Evolutionary conservation across 2,329 filamentous ascomycete species (phyloP), one percentile per base, ranked within the genome.

Genomic region (Colletotrichum sp.): DNA sequence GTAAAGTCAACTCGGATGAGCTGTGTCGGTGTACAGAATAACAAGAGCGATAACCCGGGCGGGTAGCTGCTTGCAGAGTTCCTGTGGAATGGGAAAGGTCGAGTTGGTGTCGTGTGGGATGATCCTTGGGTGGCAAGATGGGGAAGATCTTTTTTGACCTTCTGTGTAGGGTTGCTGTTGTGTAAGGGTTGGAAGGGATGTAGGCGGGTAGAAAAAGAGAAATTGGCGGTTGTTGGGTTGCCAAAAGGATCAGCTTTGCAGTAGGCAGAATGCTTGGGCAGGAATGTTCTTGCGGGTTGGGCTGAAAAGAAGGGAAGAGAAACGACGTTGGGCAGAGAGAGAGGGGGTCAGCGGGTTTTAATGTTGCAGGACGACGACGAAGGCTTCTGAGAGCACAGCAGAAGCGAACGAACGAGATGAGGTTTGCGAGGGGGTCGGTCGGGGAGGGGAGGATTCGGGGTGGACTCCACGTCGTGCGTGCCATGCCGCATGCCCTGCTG

Each of bases 301-400:
- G 84, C 83, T 80, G 83, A 81, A 81, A 82, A 80, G 81, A 79
- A 82, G 80, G 79, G 80, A 82, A 80, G 79, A 81, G 78, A 80
- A 80, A 70, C 76, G 76, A 73, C 80, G 81, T 85, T 83, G 84
- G 84, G 84, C 83, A 84, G 81, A 63, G 69, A 80, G 80, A 82
- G 81, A 82, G 84, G 84, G 83, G 83, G 81, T 79, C 79, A 81
- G 81, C 81, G 83, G 83, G 81, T 85, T 86, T 86, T 86, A 85
- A 85, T 84, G 75, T 78, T 77, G 75, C 77, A 73, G 75, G 62
- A 72, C 59, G 69, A 76, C 32, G 73, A 60, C 59, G 60, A 77
- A 66, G 65, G 36, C 64, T 75, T 66, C 70, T 34, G 57, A 39
- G 32, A 64, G 57, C 52, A 15, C 52, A 55, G 13, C 32, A 52